Conservation (phyloP, 768 basidiomycete genomes). For the Coprinellus aureogranulatus region DNA sequence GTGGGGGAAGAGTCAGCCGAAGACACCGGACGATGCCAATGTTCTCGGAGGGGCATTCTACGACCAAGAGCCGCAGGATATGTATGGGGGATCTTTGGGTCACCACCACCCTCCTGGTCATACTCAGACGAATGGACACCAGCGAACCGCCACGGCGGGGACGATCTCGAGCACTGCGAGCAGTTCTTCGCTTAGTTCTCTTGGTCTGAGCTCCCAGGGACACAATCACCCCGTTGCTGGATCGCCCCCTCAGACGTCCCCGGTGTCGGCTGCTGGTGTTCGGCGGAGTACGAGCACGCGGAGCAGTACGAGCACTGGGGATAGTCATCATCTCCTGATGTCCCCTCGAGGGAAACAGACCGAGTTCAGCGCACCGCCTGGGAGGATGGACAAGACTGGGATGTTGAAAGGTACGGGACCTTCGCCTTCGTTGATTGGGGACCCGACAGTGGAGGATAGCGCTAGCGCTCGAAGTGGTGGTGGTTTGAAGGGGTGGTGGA, state of each 20-base stretch:
- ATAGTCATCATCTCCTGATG: not conserved
- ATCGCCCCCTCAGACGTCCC: not conserved
- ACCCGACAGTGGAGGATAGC: not conserved
- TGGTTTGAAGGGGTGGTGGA: constrained; percentile 9
- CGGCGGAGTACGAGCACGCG: not conserved
- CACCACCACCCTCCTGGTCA: not conserved
- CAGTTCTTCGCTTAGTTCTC: constrained; percentile 9
- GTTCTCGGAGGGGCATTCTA: constrained; percentile 5
- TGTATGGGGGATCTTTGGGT: not conserved
- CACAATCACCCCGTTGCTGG: not conserved
- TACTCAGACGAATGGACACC: not conserved
- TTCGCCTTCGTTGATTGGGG: not conserved
- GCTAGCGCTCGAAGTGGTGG: not conserved
- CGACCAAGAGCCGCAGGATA: constrained; percentile 5
- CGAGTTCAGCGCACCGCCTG: constrained; percentile 8
- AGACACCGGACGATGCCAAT: not conserved
- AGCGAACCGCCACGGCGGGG: not conserved
- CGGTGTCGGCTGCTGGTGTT: not conserved
- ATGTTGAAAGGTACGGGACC: constrained; percentile 4
- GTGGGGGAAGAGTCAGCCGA: not conserved
- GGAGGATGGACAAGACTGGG: constrained; percentile 11
- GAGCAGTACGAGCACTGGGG: not conserved
- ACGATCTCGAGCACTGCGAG: constrained; percentile 7
- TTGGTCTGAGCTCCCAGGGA: constrained; percentile 6
- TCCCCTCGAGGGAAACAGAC: not conserved